Evolutionary conservation across 331 rosid species (phyloP).

Genomic region (Rosa hybrid): DNA sequence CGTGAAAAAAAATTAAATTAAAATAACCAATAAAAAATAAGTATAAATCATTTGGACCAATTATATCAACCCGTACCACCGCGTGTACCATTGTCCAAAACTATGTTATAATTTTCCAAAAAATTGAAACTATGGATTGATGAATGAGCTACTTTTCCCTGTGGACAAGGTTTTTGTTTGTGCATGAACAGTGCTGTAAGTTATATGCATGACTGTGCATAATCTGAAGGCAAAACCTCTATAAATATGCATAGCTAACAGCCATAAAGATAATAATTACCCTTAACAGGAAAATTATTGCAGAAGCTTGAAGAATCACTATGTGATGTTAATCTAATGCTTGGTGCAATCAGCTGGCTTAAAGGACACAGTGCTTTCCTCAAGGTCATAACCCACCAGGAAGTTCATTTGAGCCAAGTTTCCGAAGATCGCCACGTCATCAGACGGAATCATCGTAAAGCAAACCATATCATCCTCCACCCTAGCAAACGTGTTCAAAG

Average conservation of each 20-base stretch:
- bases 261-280: background rate
- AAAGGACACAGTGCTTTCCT: conserved; percentile 39
- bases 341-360: conserved; percentile 41
- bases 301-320: background rate
- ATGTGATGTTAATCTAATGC: conserved; percentile 5
- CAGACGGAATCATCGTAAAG: conserved; percentile 28
- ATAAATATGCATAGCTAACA: too few species aligned
- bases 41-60: too few species aligned
- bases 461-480: conserved; percentile 37
- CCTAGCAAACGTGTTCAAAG: conserved; percentile 34
- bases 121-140: background rate
- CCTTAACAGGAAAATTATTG: background rate
- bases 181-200: too few species aligned
- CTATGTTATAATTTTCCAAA: too few species aligned
- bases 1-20: too few species aligned
- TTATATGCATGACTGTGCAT: too few species aligned
- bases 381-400: conserved; percentile 47
- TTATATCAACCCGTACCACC: too few species aligned
- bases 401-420: conserved; percentile 63
- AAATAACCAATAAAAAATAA: too few species aligned
- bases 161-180: background rate
- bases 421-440: conserved; percentile 33
- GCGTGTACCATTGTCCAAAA: too few species aligned
- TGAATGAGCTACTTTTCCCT: background rate
- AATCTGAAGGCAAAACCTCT: too few species aligned